Evolutionary conservation across 2,329 filamentous ascomycete species (phyloP), one percentile per base, ranked within the genome.

Genomic region (Pestalotiopsis fici): DNA sequence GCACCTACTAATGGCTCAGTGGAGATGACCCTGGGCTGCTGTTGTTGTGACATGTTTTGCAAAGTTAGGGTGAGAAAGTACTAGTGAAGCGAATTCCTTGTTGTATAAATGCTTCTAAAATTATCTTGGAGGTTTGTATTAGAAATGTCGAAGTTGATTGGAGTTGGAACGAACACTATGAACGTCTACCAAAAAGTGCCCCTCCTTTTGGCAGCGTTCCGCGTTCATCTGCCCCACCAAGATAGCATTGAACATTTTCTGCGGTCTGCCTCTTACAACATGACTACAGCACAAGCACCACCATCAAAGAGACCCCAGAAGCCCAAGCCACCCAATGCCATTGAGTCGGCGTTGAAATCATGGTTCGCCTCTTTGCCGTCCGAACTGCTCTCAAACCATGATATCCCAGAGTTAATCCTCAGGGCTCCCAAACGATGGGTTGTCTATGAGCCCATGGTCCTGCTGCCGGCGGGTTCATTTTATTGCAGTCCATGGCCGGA

Each of bases 381-480:
- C 15, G 28, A 21, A 2, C 57, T 57, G 25, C 6, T 39, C 43
- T 31, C 13, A n/a, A n/a, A 3, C 68, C 56, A 61, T 64, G 55
- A 65, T 64, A 67, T 69, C 57, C 66, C 76, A 18, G 68, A 65
- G 1, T 78, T 87, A 11, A 56, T 84, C 23, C 73, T 71, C 12
- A 75, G 78, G 55, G 81, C 84, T 2, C 88, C 89, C 0, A 88
- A 86, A 71, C 79, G 88, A 69, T 91, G 87, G 83, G 85, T 85
- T 0, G 79, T 86, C 13, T 91, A 91, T 72, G 85, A 86, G 66
- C 88, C 88, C 11, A 87, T 91, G 84, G 83, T 85, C 4, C 80
- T 91, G 18, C 81, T 91, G 1, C 88, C 89, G 0, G 82, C 85
- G 0, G 88, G 88, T 28, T 88, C 87, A 71, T 90, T 91, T 77